Evolutionary conservation across 108 stramenopile genomes (phyloP), one percentile per base, ranked within the genome.

Genomic region (Conticribra weissflogii): DNA sequence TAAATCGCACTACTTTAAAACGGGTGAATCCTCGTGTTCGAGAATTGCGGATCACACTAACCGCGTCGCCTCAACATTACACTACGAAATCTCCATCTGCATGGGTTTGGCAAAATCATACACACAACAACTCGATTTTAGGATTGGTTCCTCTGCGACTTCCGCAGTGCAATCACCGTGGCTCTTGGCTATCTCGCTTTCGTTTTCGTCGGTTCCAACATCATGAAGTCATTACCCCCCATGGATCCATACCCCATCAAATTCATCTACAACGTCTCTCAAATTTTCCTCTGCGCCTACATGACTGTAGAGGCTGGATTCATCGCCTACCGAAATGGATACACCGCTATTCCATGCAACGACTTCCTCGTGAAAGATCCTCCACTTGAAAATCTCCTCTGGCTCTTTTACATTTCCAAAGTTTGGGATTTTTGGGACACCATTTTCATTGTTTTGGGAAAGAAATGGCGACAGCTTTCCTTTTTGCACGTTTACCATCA

Each of bases 401-500:
- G 96, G 94, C 76, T 99, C 3, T 99, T 99, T 66, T 99, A 99
- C 87, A 63, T 98, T 47, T 93, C 91, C 66, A 99, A 99, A 84
- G 87, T 98, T 15, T 97, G 97, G 86, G 99, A 99, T 59, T 99
- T 99, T 82, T 89, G 96, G 90, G 99, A 99, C 79, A 99, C 99
- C 31, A 84, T 98, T 73, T 98, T 99, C 81, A 99, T 99, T 72
- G 95, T 99, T 48, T 61, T 96, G 48, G 95, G 96, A 47, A 98
- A 98, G 83, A 96, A 98, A 80, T 98, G 97, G 97, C 86, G 95
- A 63, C 98, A 98, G 83, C 93, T 99, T 54, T 90, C 89, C 19
- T 98, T 99, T 86, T 84, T 99, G 23, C 99, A 99, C 74, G 97
- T 98, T n/a, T 99, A 98, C 92, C 99, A 99, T 85, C 99, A 99